Conservation (phyloP, 768 basidiomycete species). For the Mycena belliarum region DNA sequence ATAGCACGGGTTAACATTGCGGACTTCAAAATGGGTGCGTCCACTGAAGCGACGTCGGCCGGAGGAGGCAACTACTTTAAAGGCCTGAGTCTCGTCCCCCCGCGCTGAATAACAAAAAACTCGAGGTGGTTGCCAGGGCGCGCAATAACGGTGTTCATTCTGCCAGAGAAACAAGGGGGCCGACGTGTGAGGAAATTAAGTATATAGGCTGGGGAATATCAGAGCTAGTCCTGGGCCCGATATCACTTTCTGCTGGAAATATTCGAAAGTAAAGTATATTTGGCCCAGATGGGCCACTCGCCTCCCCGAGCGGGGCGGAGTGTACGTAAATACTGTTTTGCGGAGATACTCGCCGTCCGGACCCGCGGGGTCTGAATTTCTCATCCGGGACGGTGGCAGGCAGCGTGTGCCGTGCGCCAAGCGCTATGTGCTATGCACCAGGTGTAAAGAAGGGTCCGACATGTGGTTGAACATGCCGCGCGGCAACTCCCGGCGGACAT, state of each 20-base stretch:
- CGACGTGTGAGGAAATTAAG: slow-evolving; percentile 23
- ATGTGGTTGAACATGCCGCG: neutral
- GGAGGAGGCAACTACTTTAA: neutral
- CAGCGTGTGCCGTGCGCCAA: too few species aligned
- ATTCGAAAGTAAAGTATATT: slow-evolving; percentile 18
- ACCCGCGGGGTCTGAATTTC: neutral
- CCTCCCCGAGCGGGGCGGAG: slow-evolving; percentile 12
- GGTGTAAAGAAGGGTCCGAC: too few species aligned
- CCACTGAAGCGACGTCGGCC: neutral
- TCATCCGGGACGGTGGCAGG: neutral
- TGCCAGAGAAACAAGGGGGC: slow-evolving; percentile 13
- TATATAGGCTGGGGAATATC: slow-evolving; percentile 1
- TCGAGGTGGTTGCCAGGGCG: slow-evolving; percentile 7
- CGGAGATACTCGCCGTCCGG: slow-evolving; percentile 3
- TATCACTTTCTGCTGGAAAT: slow-evolving; percentile 16
- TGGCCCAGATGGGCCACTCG: neutral
- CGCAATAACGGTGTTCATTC: slow-evolving; percentile 11
- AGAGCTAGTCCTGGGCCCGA: slow-evolving; percentile 7
- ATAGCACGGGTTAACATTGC: slow-evolving; percentile 2
- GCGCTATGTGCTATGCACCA: too few species aligned
- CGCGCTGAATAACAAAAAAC: neutral
- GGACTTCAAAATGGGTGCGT: slow-evolving; percentile 6
- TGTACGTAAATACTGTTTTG: slow-evolving; percentile 13
- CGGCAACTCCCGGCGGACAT: neutral
- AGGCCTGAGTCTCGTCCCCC: slow-evolving; percentile 10